Evolutionary conservation across 306 rosid species (phyloP), one percentile per base, ranked within the genome.

Genomic region (Canavalia gladiata): DNA sequence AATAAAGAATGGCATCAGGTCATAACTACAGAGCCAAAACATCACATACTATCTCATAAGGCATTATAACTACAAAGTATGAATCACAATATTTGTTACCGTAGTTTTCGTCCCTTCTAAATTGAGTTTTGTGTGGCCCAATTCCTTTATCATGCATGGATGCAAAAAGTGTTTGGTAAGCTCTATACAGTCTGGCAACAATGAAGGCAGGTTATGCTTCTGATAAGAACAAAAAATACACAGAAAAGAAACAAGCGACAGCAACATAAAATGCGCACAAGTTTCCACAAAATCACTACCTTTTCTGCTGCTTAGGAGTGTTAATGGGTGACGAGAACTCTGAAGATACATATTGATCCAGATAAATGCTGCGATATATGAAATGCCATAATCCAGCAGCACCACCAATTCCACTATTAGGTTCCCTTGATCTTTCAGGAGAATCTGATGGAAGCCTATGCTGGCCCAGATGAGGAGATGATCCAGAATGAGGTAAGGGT

Each of bases 361-460:
- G 85, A 90, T 85, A 94, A 88, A 88, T 87, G 88, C 98, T 94
- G 55, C 97, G 97, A 67, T 94, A 94, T 43, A 94, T 88, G 86
- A 94, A 94, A 94, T 94, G 97, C 97, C 98, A 94, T 57, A 94
- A 88, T 68, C 98, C 97, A 84, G 92, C 88, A 47, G 86, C 97
- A 62, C 97, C 97, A 7, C 95, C 98, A 47, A 87, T 67, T 10
- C 89, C 88, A 83, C 72, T 82, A 88, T 69, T 64, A 41, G 91
- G 63, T 83, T 88, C 94, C 83, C 82, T 80, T 74, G 81, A 81
- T 82, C 90, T 83, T 58, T 94, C 97, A 42, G 89, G 84, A 83
- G 89, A 90, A 87, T 91, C 98, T 73, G 89, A 77, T 73, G 82
- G 83, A 86, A 79, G 87, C 76, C 83, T 81, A 41, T 85, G 89